A percentile compares a stretch with the other conserved stretches of the same genome.
These are phyloP conservation scores for Raffaelea deltoideospora DNA, from an alignment of 2,329 filamentous ascomycete species.

Conservation along the genomic window DNA sequence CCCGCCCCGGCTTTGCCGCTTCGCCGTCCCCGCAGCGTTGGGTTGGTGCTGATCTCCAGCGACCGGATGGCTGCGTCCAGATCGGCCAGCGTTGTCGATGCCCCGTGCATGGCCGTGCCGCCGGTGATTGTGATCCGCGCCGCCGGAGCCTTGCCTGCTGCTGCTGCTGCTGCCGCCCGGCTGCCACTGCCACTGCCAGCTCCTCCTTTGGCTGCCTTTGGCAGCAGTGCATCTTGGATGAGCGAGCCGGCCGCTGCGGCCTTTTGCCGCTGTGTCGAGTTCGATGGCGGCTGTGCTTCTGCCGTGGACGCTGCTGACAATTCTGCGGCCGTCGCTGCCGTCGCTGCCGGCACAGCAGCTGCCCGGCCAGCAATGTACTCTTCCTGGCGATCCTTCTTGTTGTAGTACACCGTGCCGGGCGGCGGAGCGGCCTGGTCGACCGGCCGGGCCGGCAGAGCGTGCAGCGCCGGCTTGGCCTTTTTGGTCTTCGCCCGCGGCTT, in stretches of 20 bases:
- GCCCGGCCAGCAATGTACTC: slow-evolving; percentile 53
- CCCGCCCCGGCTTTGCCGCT: slow-evolving; percentile 13
- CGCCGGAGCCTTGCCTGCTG: slow-evolving; percentile 8
- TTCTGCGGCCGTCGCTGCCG: slow-evolving; percentile 25
- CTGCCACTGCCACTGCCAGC: slow-evolving; percentile 22
- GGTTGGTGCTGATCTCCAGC: slow-evolving; percentile 86
- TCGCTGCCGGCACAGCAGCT: slow-evolving; percentile 18
- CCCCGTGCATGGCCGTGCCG: slow-evolving; percentile 68
- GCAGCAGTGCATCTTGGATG: slow-evolving; percentile 54
- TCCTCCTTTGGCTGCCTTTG: slow-evolving; percentile 38
- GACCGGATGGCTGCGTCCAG: slow-evolving; percentile 70
- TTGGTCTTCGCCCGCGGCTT: slow-evolving; percentile 30
- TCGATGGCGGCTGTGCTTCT: slow-evolving; percentile 23
- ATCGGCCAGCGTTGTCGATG: slow-evolving; percentile 56
- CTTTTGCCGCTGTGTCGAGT: slow-evolving; percentile 14
- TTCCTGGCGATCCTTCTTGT: slow-evolving; percentile 52
- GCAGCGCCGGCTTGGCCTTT: slow-evolving; percentile 48
- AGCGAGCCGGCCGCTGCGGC: slow-evolving; percentile 62
- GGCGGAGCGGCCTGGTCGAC: slow-evolving; percentile 49
- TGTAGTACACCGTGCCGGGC: slow-evolving; percentile 53
- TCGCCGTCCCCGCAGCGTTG: slow-evolving; percentile 33
- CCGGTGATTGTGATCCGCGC: slow-evolving; percentile 61
- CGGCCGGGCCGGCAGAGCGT: slow-evolving; percentile 47
- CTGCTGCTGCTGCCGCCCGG: neutral
- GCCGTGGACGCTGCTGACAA: neutral